phyloP scores from a whole-genome alignment of 2,329 filamentous ascomycete species.

The Zymoseptoria brevis region DNA sequence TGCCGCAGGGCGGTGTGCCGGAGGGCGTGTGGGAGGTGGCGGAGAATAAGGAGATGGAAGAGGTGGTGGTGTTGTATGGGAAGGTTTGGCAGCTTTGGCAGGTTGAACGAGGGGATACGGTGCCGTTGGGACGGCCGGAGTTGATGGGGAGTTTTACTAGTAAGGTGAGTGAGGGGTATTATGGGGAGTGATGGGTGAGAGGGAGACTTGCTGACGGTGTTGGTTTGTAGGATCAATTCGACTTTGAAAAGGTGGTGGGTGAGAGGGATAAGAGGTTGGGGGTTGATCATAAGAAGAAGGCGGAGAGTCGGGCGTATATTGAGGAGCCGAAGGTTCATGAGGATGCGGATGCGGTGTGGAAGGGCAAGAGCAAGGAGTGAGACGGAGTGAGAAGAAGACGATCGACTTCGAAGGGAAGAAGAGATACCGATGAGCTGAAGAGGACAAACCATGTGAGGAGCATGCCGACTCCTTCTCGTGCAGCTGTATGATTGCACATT shows the following conservation, averaged over 20 bases:
- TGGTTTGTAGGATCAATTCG: conserved; percentile 44
- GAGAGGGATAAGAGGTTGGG: conserved; percentile 50
- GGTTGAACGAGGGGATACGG: conserved; percentile 61
- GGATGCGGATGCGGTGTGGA: conserved; percentile 45
- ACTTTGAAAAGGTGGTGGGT: conserved; percentile 38
- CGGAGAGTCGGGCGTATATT: conserved; percentile 47
- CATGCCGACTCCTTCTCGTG: too few relatives aligned
- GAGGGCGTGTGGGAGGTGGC: conserved; percentile 62
- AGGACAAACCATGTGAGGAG: neutral
- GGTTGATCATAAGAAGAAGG: conserved; percentile 46
- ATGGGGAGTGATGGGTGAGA: neutral
- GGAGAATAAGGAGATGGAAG: conserved; percentile 73
- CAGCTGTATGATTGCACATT: too few relatives aligned
- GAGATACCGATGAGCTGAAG: too few relatives aligned
- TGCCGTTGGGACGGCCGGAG: conserved; percentile 54
- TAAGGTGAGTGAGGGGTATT: conserved; percentile 11
- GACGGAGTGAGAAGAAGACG: too few relatives aligned
- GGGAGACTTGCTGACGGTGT: conserved; percentile 46
- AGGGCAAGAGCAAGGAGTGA: conserved; percentile 4
- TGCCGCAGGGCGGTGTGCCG: conserved; percentile 57
- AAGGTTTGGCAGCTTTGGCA: conserved; percentile 87
- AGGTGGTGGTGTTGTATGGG: conserved; percentile 67
- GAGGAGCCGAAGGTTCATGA: conserved; percentile 40
- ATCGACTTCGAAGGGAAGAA: too few relatives aligned
- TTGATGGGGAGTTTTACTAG: conserved; percentile 57